phyloP scores from a whole-genome alignment of 106 monocot genomes.

The Allium sativum region DNA sequence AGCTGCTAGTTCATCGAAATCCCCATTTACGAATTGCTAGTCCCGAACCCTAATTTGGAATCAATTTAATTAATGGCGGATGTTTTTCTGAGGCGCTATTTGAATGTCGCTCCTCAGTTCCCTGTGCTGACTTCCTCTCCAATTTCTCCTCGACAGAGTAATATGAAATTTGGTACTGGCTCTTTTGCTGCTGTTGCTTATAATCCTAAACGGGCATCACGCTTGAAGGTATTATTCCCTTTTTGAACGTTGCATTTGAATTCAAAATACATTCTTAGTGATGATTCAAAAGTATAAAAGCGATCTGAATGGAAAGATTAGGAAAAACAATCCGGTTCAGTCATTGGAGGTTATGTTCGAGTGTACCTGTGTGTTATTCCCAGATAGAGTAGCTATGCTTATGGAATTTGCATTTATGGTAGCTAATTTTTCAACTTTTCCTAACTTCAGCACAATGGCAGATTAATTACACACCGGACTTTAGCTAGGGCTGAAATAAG shows the following conservation, averaged over 20 bases:
- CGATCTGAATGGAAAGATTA: not conserved
- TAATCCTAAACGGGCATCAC: not conserved
- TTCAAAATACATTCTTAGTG: not conserved
- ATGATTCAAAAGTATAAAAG: not conserved
- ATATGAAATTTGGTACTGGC: not conserved
- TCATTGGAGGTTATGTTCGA: no score
- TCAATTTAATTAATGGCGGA: not conserved
- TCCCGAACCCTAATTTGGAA: not conserved
- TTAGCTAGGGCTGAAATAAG: no score
- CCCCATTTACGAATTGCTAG: not conserved
- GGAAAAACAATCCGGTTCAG: not conserved
- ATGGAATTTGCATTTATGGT: no score
- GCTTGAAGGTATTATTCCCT: not conserved
- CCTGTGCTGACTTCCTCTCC: not conserved
- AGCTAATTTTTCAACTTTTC: no score
- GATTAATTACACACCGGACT: no score
- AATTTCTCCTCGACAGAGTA: not conserved
- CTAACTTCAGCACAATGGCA: no score
- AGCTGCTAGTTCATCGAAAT: no score
- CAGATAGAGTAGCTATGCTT: no score
- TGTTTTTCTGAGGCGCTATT: not conserved
- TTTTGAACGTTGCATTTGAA: not conserved
- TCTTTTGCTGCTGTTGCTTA: not conserved
- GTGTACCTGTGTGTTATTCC: no score
- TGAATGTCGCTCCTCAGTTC: not conserved